Percentiles rank a stretch among this genome's conserved stretches.
These are phyloP conservation scores for Vanderwaltozyma yarrowii DNA, from an alignment of 805 yeast species.

Conservation along the genomic window DNA sequence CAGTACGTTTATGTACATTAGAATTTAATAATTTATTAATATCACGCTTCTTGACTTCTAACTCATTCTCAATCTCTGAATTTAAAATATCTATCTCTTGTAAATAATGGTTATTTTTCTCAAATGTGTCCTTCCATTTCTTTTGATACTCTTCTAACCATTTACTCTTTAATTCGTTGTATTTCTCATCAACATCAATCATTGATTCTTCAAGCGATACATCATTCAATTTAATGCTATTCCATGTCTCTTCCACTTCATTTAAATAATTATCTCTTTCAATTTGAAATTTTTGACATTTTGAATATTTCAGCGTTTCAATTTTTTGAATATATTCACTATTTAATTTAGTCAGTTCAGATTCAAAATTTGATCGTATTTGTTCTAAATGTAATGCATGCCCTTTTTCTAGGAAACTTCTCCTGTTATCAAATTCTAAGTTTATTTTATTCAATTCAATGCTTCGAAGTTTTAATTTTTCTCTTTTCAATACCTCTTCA, in stretches of 20 bases:
- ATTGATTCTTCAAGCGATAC: slow-evolving; percentile 8
- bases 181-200: slow-evolving; percentile 12
- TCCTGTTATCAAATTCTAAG: slow-evolving; percentile 20
- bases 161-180: slow-evolving; percentile 12
- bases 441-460: slow-evolving; percentile 26
- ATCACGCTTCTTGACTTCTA: background rate
- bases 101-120: slow-evolving; percentile 18
- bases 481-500: slow-evolving; percentile 18
- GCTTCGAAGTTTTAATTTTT: slow-evolving; percentile 24
- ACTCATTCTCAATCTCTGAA: slow-evolving; percentile 8
- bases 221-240: slow-evolving; percentile 17
- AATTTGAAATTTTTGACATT: slow-evolving; percentile 25
- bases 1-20: no score
- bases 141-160: slow-evolving; percentile 21
- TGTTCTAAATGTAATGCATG: slow-evolving; percentile 29
- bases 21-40: no score
- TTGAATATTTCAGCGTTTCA: slow-evolving; percentile 30
- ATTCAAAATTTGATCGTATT: slow-evolving; percentile 29
- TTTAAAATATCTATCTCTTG: slow-evolving; percentile 12
- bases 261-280: slow-evolving; percentile 21
- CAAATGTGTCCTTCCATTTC: slow-evolving; percentile 23
- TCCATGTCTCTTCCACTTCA: slow-evolving; percentile 26
- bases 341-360: slow-evolving; percentile 28
- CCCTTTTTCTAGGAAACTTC: slow-evolving; percentile 17
- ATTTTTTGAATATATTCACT: slow-evolving; percentile 30